phyloP scores from a whole-genome alignment of 306 rosid species.

The Begonia loranthoides region DNA sequence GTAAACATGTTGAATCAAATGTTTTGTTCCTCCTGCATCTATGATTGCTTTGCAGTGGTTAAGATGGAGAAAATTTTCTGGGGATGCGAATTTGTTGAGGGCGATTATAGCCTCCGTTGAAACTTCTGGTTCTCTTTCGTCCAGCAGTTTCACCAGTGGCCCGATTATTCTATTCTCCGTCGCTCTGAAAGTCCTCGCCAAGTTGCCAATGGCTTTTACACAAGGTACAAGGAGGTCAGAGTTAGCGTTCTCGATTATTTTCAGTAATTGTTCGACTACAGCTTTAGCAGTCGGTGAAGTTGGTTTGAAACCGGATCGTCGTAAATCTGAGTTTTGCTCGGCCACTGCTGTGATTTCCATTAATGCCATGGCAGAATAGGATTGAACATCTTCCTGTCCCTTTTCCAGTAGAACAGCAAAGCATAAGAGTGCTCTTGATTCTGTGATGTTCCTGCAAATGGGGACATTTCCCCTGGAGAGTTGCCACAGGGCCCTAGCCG shows the following conservation, averaged over 20 bases:
- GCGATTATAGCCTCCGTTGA: conserved; percentile 33
- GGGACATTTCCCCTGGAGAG: conserved; percentile 30
- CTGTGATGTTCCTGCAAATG: conserved; percentile 42
- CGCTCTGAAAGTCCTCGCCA: no score
- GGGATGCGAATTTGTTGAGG: conserved; percentile 42
- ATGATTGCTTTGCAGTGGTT: conserved; percentile 59
- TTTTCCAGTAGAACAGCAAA: conserved; percentile 54
- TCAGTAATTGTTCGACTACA: conserved; percentile 41
- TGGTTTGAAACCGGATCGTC: conserved; percentile 63
- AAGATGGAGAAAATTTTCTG: conserved; percentile 48
- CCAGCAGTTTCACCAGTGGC: no score
- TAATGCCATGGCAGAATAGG: conserved; percentile 37
- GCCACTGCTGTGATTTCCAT: conserved; percentile 56
- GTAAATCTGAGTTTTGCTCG: conserved; percentile 32
- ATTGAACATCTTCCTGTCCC: conserved; percentile 40
- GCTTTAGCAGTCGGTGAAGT: conserved; percentile 8
- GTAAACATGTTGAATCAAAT: conserved; percentile 43
- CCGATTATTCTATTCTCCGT: no score
- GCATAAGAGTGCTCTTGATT: conserved; percentile 57
- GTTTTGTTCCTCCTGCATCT: conserved; percentile 48
- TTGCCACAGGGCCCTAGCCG: conserved; percentile 55
- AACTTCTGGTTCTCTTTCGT: not conserved
- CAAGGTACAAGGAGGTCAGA: not conserved
- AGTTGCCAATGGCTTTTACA: no score
- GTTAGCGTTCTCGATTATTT: conserved; percentile 22